These are phyloP conservation scores for Lentinula boryana DNA, from an alignment of 768 basidiomycete species.

Conservation along the genomic window DNA sequence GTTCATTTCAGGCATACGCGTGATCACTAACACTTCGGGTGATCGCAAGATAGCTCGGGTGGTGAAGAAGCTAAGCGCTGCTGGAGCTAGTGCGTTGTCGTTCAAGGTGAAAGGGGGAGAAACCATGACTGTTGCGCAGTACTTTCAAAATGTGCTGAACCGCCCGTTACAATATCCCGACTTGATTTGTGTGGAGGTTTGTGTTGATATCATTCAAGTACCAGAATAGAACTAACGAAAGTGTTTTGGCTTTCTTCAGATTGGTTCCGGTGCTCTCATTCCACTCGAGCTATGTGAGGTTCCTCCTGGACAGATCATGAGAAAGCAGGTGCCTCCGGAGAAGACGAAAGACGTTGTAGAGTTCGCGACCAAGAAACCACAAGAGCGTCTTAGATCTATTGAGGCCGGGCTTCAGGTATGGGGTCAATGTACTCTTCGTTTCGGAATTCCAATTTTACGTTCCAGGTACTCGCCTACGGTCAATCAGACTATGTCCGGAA, in stretches of 20 bases:
- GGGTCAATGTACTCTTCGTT: not conserved
- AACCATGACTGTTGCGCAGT: conserved; percentile 39
- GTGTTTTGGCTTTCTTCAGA: conserved; percentile 26
- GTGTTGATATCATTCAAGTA: conserved; percentile 10
- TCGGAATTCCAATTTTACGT: not conserved
- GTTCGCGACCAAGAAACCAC: conserved; percentile 60
- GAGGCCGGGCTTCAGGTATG: conserved; percentile 45
- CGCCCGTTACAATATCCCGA: conserved; percentile 53
- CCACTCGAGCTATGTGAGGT: conserved; percentile 61
- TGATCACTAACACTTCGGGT: conserved; percentile 32
- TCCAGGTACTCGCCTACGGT: conserved; percentile 58
- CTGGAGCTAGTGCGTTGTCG: conserved; percentile 44
- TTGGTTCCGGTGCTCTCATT: conserved; percentile 53
- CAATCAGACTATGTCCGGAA: conserved; percentile 70
- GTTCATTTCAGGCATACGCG: conserved; percentile 48
- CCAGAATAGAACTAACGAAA: not conserved
- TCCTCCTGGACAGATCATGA: conserved; percentile 59
- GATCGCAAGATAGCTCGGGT: conserved; percentile 40
- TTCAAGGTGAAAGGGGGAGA: conserved; percentile 45
- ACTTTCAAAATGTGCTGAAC: conserved; percentile 52
- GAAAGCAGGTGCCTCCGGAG: conserved; percentile 63
- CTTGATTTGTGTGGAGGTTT: conserved; percentile 62
- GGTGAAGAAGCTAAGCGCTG: conserved; percentile 51
- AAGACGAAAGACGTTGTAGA: conserved; percentile 58
- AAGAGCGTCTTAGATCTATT: conserved; percentile 51